Evolutionary conservation across 2,329 filamentous ascomycete species (phyloP), one percentile per base, ranked within the genome.

Genomic region (Pseudocercospora vitis): DNA sequence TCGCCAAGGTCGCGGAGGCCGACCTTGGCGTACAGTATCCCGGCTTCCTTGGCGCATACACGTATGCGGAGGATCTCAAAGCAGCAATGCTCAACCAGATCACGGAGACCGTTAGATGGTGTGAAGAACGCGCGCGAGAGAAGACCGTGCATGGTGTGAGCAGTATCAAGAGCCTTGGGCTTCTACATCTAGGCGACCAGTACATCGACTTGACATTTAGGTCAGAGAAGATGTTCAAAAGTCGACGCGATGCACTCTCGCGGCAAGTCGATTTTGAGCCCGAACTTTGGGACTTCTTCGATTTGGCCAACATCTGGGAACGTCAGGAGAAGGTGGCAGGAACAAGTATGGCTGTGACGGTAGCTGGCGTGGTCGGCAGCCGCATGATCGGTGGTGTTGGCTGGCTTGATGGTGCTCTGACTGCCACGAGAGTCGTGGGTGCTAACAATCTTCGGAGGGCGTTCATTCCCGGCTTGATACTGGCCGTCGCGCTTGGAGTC

Each of bases 251-350:
- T 70, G 83, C 84, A 1, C 76, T 96, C 33, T 91, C 89, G 4
- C 84, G 90, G 59, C 86, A 95, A 67, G 85, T 97, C 12, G 85
- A 96, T 56, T 85, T 96, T 16, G 84, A 94, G 50, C 88, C 94
- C 3, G 91, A 99, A 67, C 64, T 96, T 0, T 88, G 81, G 81
- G 94, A 99, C 74, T 97, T 99, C 77, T 89, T 99, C 65, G 94
- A 99, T 71, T 79, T 91, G 71, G 80, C 84, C 14, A 88, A 84
- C 8, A 74, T 97, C 4, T 81, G 95, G 76, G 90, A 96, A 67
- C 82, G 85, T 50, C 92, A 97, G 70, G 94, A 99, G 73, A 99
- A 97, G 78, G 80, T 95, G 52, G 91, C 92, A 4, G 90, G 92
- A 32, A 95, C 91, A 2, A 88, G 94, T 59, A 91, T 99, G 87